Evolutionary conservation across 768 basidiomycete genomes (phyloP).

Genomic region (Agaricus bisporus): DNA sequence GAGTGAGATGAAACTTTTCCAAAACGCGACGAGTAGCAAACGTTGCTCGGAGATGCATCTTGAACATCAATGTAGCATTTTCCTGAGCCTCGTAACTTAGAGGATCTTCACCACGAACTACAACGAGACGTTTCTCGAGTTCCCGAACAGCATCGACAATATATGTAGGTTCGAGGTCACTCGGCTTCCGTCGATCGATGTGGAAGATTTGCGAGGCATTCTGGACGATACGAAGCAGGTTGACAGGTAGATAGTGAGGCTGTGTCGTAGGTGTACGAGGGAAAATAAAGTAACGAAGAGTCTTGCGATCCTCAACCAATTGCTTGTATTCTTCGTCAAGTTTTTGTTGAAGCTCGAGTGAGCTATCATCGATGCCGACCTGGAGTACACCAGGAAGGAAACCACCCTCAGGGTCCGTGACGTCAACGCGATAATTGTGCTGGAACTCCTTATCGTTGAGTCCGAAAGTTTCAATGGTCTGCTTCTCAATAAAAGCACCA

Average conservation of each 20-base stretch:
- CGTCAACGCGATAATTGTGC: constrained; percentile 91
- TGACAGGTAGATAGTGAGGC: constrained; percentile 90
- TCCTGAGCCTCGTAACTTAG: constrained; percentile 74
- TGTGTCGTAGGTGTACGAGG: constrained; percentile 61
- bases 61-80: constrained; percentile 89
- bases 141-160: constrained; percentile 76
- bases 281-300: constrained; percentile 83
- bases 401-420: constrained; percentile 75
- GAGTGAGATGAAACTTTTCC: constrained; percentile 82
- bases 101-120: constrained; percentile 82
- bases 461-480: constrained; percentile 85
- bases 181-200: constrained; percentile 89
- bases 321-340: constrained; percentile 67
- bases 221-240: constrained; percentile 90
- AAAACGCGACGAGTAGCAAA: constrained; percentile 84
- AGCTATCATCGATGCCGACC: constrained; percentile 82
- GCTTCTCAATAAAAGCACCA: constrained; percentile 94
- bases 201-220: constrained; percentile 97
- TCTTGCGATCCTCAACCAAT: constrained; percentile 67
- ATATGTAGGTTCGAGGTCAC: constrained; percentile 84
- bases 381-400: constrained; percentile 79
- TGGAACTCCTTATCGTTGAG: constrained; percentile 81
- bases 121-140: constrained; percentile 69
- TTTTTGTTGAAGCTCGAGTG: constrained; percentile 74
- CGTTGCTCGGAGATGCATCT: constrained; percentile 87